Percentiles rank a stretch among this genome's conserved stretches.
These are phyloP conservation scores for Pythium dissimile DNA, from an alignment of 352 stramenopile species.

Conservation along the genomic window DNA sequence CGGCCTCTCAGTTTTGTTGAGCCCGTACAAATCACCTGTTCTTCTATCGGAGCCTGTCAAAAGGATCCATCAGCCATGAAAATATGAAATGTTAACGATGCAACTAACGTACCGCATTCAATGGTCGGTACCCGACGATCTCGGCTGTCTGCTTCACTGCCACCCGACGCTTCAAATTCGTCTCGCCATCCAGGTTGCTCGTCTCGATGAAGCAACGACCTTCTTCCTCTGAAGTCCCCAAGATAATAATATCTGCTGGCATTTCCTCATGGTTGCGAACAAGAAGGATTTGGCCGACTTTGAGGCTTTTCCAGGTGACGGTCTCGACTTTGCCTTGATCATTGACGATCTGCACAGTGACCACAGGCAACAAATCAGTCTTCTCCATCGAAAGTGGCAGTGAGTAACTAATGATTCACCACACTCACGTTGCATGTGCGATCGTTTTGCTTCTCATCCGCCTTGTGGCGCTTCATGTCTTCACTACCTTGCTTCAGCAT, in stretches of 20 bases:
- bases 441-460: slow-evolving; percentile 63
- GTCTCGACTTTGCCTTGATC: slow-evolving; percentile 33
- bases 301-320: slow-evolving; percentile 66
- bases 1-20: slow-evolving; percentile 31
- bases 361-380: not conserved
- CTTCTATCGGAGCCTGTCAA: slow-evolving; percentile 26
- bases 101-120: slow-evolving; percentile 4
- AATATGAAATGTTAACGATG: not conserved
- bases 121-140: slow-evolving; percentile 22
- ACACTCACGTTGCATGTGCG: slow-evolving; percentile 38
- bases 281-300: slow-evolving; percentile 73
- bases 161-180: slow-evolving; percentile 80
- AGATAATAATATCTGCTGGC: slow-evolving; percentile 87
- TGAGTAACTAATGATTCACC: not conserved
- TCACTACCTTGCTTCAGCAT: slow-evolving; percentile 75
- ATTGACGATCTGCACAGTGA: slow-evolving; percentile 41
- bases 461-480: slow-evolving; percentile 64
- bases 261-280: slow-evolving; percentile 82
- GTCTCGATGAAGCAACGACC: slow-evolving; percentile 85
- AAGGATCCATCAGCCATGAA: slow-evolving; percentile 2
- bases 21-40: slow-evolving; percentile 29
- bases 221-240: slow-evolving; percentile 70
- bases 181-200: slow-evolving; percentile 85
- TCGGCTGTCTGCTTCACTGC: slow-evolving; percentile 42
- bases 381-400: not conserved